Percentiles rank a stretch among this genome's conserved stretches.
Evolutionary conservation across 176 grass and related monocot species (phyloP).

Genomic region (Pontederia crassipes): DNA sequence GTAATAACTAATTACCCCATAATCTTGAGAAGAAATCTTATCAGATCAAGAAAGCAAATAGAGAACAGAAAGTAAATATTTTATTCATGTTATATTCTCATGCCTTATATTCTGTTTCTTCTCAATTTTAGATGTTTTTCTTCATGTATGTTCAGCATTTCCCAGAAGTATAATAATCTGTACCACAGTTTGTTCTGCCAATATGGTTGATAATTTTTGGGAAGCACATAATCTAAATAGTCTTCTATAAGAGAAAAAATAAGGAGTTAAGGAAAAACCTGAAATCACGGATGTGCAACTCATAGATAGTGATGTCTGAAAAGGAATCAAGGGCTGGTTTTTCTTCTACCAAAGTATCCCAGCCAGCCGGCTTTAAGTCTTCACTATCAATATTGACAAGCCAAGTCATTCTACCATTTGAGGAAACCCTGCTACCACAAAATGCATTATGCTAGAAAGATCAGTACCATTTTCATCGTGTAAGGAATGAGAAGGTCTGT

Average conservation of each 20-base stretch:
- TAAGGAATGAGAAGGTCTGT: background rate
- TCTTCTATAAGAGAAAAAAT: background rate
- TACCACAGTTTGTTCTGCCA: too few species aligned
- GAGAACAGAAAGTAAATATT: too few species aligned
- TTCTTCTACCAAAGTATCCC: constrained; percentile 63
- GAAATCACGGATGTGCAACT: constrained; percentile 95
- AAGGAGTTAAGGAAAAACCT: constrained; percentile 25
- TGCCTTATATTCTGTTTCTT: too few species aligned
- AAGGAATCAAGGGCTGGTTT: constrained; percentile 71
- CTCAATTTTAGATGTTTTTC: too few species aligned
- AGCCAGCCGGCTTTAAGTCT: constrained; percentile 55
- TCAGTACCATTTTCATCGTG: background rate
- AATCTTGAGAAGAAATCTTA: too few species aligned
- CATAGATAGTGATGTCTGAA: constrained; percentile 89
- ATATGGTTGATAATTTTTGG: too few species aligned
- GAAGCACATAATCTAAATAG: too few species aligned
- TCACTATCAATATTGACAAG: constrained; percentile 58
- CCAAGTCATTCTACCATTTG: constrained; percentile 58
- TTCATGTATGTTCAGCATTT: too few species aligned
- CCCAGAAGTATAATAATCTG: too few species aligned
- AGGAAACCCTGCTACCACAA: constrained; percentile 45
- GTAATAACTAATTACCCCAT: too few species aligned
- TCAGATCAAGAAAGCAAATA: too few species aligned
- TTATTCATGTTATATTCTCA: too few species aligned
- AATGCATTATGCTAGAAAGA: constrained; percentile 16